phyloP scores from a whole-genome alignment of 129 eudicot species.

The Logfia minima region DNA sequence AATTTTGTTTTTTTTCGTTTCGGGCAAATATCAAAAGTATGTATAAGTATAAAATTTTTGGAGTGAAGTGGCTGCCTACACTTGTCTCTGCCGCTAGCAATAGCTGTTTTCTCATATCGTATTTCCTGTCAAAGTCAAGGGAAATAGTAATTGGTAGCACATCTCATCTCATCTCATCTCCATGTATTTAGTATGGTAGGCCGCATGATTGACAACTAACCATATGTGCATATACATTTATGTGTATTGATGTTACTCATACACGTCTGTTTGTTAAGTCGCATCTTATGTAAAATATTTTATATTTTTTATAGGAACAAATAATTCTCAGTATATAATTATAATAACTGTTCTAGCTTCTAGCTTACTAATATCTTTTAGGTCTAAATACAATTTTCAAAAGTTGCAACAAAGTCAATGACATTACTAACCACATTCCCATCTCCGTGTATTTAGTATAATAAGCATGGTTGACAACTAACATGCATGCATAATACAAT shows the following conservation, averaged over 20 bases:
- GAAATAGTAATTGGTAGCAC: slow-evolving; percentile 25
- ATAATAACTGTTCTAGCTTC: not conserved
- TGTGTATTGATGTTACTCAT: not conserved
- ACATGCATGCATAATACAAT: not conserved
- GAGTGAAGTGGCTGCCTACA: no score
- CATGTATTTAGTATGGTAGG: slow-evolving; percentile 5
- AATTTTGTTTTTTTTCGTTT: no score
- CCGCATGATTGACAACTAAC: slow-evolving; percentile 15
- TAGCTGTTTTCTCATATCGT: not conserved
- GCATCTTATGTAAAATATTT: not conserved
- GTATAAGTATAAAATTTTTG: no score
- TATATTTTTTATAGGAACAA: not conserved
- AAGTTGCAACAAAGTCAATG: slow-evolving; percentile 13
- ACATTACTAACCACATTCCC: slow-evolving; percentile 7
- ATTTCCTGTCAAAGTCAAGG: slow-evolving; percentile 12
- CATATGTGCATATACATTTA: not conserved
- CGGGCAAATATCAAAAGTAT: no score
- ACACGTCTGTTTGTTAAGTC: not conserved
- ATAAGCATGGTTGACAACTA: slow-evolving; percentile 20
- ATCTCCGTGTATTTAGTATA: slow-evolving; percentile 11
- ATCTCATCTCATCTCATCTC: slow-evolving; percentile 14
- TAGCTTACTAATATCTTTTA: no score
- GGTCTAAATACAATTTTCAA: not conserved
- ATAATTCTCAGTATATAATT: not conserved
- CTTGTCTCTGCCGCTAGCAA: no score